Base-by-base conservation (phyloP, 108 stramenopile species). In the Parietichytrium sp. region DNA sequence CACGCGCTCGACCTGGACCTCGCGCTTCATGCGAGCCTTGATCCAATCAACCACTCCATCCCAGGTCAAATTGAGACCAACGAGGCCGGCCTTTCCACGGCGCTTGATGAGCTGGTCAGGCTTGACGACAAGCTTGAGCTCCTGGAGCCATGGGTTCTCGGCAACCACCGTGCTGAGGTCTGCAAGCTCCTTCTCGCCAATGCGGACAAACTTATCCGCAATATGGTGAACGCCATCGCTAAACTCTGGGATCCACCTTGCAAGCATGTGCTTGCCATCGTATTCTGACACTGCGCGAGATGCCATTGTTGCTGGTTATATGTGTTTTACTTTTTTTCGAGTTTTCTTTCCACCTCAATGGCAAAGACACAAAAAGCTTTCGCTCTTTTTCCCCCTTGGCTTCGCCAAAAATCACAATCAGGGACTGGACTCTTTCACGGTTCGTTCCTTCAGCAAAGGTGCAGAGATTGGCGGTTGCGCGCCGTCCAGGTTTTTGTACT, bases 31-130 rank as follows among this genome's bases (percentile, higher is more conserved):
- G 29, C 93, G 90, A 55, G 89, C 88, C 16, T 55, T 45, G 48
- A 94, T 89, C 95, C 95, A 95, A 20, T 55, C 89, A 52, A 91
- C 79, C 25, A 93, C 93, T 79, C 91, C 89, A 26, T 61, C 33
- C 82, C 89, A 94, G 30, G 82, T 87, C 50, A 93, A 86, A 82
- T 94, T 93, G 42, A 95, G 86, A 4, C 90, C 92, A 1, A 95
- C 90, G n/a, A 95, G 87, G 26, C 95, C 95, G 1, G 93, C 93
- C 84, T 95, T 95, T 42, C 95, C 95, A 26, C 95, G 84, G 49
- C 95, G 83, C 85, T 95, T 95, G 85, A 95, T 95, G 49, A 95
- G 85, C 87, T 94, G 93, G 86, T 95, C 95, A 16, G 95, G 95
- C 85, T 95, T 95, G 54, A 93, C 95, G 12, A 95, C 95, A 15